Conservation (phyloP, 2,329 filamentous ascomycete genomes). For the Fusarium tricinctum region DNA sequence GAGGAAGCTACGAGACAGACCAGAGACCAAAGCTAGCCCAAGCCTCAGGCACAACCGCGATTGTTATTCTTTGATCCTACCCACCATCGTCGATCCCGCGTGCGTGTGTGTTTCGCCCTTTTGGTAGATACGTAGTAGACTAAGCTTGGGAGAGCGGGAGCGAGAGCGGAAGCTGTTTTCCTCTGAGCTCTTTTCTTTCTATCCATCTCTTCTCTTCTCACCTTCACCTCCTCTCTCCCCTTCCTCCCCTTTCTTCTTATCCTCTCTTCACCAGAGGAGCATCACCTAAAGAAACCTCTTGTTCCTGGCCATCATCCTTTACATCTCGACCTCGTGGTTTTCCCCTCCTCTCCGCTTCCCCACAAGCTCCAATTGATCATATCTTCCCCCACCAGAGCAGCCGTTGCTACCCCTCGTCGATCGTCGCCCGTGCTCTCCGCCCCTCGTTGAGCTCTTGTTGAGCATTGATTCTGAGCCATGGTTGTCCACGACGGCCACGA, state of each 20-base stretch:
- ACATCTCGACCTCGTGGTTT: slow-evolving; percentile 19
- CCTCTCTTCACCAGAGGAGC: slow-evolving; percentile 24
- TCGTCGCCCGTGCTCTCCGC: slow-evolving; percentile 41
- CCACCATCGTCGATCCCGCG: slow-evolving; percentile 45
- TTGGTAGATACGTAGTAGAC: slow-evolving; percentile 11
- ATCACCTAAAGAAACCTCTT: slow-evolving; percentile 23
- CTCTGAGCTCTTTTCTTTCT: slow-evolving; percentile 13
- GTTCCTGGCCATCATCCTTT: slow-evolving; percentile 10
- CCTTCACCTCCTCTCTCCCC: slow-evolving; percentile 23
- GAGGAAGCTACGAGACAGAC: slow-evolving; percentile 31
- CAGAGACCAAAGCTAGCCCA: slow-evolving; percentile 21
- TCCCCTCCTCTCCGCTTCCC: slow-evolving; percentile 32
- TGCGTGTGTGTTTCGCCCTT: slow-evolving; percentile 37
- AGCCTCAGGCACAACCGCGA: slow-evolving; percentile 46
- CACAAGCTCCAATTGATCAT: slow-evolving; percentile 43
- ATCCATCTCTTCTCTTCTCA: slow-evolving; percentile 5
- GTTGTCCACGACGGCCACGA: slow-evolving; percentile 91
- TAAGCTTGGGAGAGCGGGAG: slow-evolving; percentile 7
- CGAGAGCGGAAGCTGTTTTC: slow-evolving; percentile 24
- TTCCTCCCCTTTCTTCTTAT: slow-evolving; percentile 12
- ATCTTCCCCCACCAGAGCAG: slow-evolving; percentile 35
- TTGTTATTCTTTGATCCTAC: slow-evolving; percentile 45
- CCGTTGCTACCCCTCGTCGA: slow-evolving; percentile 43
- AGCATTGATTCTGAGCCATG: slow-evolving; percentile 66
- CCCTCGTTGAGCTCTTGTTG: slow-evolving; percentile 31